Evolutionary conservation across 2,329 filamentous ascomycete genomes (phyloP).

Genomic region (Colletotrichum kahawae): DNA sequence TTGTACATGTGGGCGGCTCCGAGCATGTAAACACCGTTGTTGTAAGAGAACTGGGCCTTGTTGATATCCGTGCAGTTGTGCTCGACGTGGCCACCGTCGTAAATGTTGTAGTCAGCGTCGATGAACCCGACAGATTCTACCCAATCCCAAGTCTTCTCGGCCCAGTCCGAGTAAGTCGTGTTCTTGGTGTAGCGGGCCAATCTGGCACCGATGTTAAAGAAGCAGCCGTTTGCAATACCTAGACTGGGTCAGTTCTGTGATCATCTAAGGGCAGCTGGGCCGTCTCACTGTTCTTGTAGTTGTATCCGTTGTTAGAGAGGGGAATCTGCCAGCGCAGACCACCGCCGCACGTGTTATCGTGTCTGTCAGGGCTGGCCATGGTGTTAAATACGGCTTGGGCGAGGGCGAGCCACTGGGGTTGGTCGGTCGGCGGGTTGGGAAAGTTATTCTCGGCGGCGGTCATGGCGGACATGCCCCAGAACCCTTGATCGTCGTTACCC

Average conservation of each 20-base stretch:
- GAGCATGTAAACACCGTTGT: slow-evolving; percentile 61
- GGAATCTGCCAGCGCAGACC: slow-evolving; percentile 82
- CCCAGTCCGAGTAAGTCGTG: slow-evolving; percentile 66
- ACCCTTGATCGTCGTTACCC: slow-evolving; percentile 73
- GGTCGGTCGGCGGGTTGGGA: slow-evolving; percentile 57
- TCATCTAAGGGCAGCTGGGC: accelerated
- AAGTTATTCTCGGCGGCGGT: slow-evolving; percentile 69
- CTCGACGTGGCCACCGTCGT: slow-evolving; percentile 59
- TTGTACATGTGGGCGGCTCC: slow-evolving; percentile 72
- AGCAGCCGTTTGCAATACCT: slow-evolving; percentile 65
- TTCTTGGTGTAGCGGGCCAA: slow-evolving; percentile 75
- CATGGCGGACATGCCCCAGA: slow-evolving; percentile 74
- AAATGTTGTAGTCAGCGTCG: slow-evolving; percentile 63
- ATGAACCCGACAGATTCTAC: slow-evolving; percentile 61
- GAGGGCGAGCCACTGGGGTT: slow-evolving; percentile 67
- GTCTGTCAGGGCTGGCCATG: slow-evolving; percentile 64
- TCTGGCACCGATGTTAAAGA: slow-evolving; percentile 71
- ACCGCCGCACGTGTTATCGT: slow-evolving; percentile 69
- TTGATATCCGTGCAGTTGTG: slow-evolving; percentile 61
- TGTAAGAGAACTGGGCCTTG: slow-evolving; percentile 65
- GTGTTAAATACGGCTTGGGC: slow-evolving; percentile 75
- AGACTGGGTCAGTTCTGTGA: slow-evolving; percentile 19
- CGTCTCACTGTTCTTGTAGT: slow-evolving; percentile 69
- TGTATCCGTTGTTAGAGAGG: slow-evolving; percentile 74
- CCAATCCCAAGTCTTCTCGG: slow-evolving; percentile 69